phyloP scores from a whole-genome alignment of 2,329 filamentous ascomycete genomes.

The Lasiodiplodia citricola region DNA sequence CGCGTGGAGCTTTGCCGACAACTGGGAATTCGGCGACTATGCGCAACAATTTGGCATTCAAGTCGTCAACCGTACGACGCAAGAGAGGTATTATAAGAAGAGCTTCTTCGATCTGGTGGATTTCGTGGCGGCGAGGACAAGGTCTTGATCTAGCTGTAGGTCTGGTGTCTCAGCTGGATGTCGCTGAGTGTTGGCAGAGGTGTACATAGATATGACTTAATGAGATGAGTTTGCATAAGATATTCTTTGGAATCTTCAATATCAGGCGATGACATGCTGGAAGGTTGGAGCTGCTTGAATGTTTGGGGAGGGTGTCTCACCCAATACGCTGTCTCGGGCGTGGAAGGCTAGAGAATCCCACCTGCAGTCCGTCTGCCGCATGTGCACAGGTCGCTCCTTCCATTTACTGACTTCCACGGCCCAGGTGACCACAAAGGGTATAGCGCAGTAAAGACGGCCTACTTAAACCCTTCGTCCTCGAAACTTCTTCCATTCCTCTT shows the following conservation, averaged over 20 bases:
- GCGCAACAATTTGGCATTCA: constrained; percentile 60
- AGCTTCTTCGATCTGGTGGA: constrained; percentile 55
- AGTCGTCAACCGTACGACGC: constrained; percentile 46
- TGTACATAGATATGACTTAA: neutral
- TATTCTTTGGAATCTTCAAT: too few relatives aligned
- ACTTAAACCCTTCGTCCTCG: neutral
- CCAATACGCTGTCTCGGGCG: too few relatives aligned
- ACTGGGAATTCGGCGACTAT: constrained; percentile 57
- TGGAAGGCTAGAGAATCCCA: too few relatives aligned
- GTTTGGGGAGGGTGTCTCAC: too few relatives aligned
- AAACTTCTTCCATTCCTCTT: too few relatives aligned
- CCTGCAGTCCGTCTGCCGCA: too few relatives aligned
- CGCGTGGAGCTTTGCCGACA: constrained; percentile 47
- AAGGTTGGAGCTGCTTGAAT: too few relatives aligned
- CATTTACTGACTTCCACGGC: neutral
- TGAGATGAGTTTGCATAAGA: neutral
- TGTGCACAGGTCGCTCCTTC: neutral
- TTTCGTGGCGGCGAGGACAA: constrained; percentile 48
- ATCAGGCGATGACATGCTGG: too few relatives aligned
- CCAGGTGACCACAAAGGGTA: neutral
- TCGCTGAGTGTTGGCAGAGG: neutral
- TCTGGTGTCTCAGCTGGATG: neutral
- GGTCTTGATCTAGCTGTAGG: neutral
- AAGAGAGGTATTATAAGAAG: constrained; percentile 45
- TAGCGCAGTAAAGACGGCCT: neutral